A percentile compares a stretch with the other conserved stretches of the same genome.
Evolutionary conservation across 1,139 yeast genomes (phyloP).

Genomic region (Debaryomyces robertsiae): DNA sequence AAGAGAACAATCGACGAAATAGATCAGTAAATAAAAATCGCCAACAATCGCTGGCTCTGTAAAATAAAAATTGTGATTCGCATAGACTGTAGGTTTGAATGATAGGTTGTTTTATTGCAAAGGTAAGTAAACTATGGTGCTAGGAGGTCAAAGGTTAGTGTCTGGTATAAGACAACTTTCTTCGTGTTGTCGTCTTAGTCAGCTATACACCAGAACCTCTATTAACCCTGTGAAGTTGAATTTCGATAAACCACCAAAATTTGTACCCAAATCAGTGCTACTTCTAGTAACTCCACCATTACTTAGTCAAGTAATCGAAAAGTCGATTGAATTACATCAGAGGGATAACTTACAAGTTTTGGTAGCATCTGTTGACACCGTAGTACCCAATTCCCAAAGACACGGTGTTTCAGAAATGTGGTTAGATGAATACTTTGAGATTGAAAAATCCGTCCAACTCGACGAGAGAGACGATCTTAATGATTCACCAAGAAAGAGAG

Average conservation of each 20-base stretch:
- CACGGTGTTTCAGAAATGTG: constrained; percentile 53
- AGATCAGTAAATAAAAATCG: constrained; percentile 17
- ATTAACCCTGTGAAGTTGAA: constrained; percentile 22
- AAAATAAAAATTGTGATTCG: neutral
- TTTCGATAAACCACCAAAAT: constrained; percentile 17
- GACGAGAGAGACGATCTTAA: constrained; percentile 29
- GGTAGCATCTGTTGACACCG: constrained; percentile 53
- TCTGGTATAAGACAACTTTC: constrained; percentile 1
- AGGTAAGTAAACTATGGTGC: neutral
- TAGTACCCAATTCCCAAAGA: constrained; percentile 38
- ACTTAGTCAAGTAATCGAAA: constrained; percentile 35
- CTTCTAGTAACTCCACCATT: constrained; percentile 49
- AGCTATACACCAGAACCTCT: constrained; percentile 17
- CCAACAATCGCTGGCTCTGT: neutral
- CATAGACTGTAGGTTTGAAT: neutral
- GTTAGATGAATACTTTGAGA: constrained; percentile 35
- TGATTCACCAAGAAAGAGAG: constrained; percentile 29
- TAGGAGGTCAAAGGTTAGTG: neutral
- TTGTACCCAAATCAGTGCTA: constrained; percentile 28
- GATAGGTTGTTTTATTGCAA: too few relatives aligned
- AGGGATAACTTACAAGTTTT: constrained; percentile 39
- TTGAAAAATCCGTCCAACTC: constrained; percentile 25
- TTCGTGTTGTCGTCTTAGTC: neutral
- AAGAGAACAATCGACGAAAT: constrained; percentile 32
- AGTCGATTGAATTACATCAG: constrained; percentile 33